Evolutionary conservation across 495 filamentous ascomycete genomes (phyloP), one percentile per base, ranked within the genome.

Genomic region (Annulohypoxylon moriforme): DNA sequence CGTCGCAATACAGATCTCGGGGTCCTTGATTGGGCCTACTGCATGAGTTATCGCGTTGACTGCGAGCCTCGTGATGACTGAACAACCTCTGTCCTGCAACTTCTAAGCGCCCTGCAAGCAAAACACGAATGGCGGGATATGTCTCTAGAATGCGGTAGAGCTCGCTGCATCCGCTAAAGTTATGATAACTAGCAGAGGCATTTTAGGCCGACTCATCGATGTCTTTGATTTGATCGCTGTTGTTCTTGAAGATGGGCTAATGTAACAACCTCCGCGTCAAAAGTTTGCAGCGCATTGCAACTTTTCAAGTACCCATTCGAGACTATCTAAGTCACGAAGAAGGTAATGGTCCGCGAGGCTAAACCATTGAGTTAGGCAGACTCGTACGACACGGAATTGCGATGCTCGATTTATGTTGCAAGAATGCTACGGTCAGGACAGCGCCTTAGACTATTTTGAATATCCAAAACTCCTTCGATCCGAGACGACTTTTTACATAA

Each of bases 1-100:
- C 36, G 65, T 73, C 68, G 34, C 65, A 73, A 38, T 34, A 52
- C 18, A 52, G 65, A 57, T 65, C 57, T 58, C 40, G 55, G 55
- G n/a, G 49, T 64, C 47, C 70, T 64, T 24, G 65, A 73, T 73
- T 44, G 53, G 62, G 66, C 25, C 31, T 60, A 31, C 8, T 69
- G 71, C 71, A 69, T 73, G 44, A 73, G 50, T 36, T 59, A 69
- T 67, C 50, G 66, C 71, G 71, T 69, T 44, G 40, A 44, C 13
- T 47, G 42, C 24, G 49, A 69, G 49, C 65, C 65, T 62, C 71
- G 65, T 69, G 66, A 73, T 66, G 66, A 59, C 56, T 18, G 47
- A 47, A 57, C 55, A 56, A n/a, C 38, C 25, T 63, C 40, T 33
- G 34, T 27, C 3, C 27, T 49, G 11, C 47, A 59, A 50, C 50